These are phyloP conservation scores for Thalassiosira livingstoniorum DNA, from an alignment of 352 stramenopile species.

Conservation along the genomic window DNA sequence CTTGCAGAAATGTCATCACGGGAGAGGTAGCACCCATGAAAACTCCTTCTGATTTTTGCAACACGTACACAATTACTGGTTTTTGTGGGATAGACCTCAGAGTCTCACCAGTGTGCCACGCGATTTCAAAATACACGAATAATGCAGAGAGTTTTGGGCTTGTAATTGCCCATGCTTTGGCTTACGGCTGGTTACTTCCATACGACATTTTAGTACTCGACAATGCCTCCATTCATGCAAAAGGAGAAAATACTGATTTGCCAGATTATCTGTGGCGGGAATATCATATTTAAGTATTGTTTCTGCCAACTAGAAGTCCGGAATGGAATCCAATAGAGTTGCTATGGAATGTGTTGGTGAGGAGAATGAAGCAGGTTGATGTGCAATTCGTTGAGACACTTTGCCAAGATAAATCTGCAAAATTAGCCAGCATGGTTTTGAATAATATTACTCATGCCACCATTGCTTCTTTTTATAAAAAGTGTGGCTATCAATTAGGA, in stretches of 20 bases:
- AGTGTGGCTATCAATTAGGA: no score
- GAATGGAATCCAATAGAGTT: constrained; percentile 25
- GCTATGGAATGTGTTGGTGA: constrained; percentile 13
- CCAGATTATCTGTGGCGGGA: background rate
- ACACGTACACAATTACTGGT: constrained; percentile 19
- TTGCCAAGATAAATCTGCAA: no score
- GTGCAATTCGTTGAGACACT: no score
- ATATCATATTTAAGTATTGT: constrained; percentile 2
- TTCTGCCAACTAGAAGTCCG: background rate
- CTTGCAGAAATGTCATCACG: constrained; percentile 18
- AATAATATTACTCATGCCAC: no score
- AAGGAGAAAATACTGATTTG: background rate
- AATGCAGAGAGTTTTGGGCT: constrained; percentile 8
- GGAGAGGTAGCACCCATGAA: constrained; percentile 5
- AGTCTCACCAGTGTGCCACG: background rate
- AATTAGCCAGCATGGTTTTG: no score
- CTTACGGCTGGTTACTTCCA: background rate
- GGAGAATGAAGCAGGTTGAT: constrained; percentile 4
- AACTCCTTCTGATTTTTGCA: constrained; percentile 18
- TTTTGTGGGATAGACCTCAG: constrained; percentile 32
- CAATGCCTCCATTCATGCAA: constrained; percentile 18
- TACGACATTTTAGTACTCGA: constrained; percentile 6
- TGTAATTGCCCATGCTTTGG: background rate
- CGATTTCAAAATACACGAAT: constrained; percentile 9
- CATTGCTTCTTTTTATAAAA: no score